Base-by-base conservation (phyloP, 805 yeast species). In the Hanseniaspora taiwanica region DNA sequence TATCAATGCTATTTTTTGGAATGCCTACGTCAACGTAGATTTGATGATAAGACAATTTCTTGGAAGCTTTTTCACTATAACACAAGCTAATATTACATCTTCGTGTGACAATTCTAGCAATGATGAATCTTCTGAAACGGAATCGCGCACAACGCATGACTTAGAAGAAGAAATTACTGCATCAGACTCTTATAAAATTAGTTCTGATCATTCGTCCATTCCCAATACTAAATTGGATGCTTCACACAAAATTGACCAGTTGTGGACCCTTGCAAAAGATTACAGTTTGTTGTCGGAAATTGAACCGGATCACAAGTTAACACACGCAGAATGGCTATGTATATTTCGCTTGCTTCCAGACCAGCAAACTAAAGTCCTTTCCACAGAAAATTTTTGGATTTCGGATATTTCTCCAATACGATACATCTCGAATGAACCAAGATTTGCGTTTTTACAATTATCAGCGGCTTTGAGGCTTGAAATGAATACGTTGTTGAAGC, bases 381-480 rank as follows among this genome's bases (percentile, higher is more conserved):
- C 50, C 10, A 68, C 63, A 47, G 55, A 61, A 34, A 46, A 59
- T 1, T 54, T 60, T 51, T 84, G 94, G 94, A 47, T 83, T 2
- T 66, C 79, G 6, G 74, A 74, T 2, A 51, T 58, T 1, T 76
- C 86, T 1, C 94, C 94, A 0, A 59, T 84, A 33, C 65, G 80
- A 35, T 72, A 69, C 41, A 91, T 91, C 0, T 60, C 80, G 29
- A 70, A 69, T 47, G 86, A 84, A 53, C 76, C 86, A 0, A 72
- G 74, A 42, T 81, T 72, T 49, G 69, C 81, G 27, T 54, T 70
- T 23, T 54, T 65, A 40, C 56, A 68, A 40, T 37, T 63, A 21
- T 6, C 29, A 6, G 13, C 32, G 6, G 12, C 31, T 12, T 10
- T 42, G 7, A 6, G 9, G 14, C 10, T 16, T 4, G 38, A 14